Evolutionary conservation across 371 early-diverging fungal species (phyloP).

Genomic region (Apophysomyces sp.): DNA sequence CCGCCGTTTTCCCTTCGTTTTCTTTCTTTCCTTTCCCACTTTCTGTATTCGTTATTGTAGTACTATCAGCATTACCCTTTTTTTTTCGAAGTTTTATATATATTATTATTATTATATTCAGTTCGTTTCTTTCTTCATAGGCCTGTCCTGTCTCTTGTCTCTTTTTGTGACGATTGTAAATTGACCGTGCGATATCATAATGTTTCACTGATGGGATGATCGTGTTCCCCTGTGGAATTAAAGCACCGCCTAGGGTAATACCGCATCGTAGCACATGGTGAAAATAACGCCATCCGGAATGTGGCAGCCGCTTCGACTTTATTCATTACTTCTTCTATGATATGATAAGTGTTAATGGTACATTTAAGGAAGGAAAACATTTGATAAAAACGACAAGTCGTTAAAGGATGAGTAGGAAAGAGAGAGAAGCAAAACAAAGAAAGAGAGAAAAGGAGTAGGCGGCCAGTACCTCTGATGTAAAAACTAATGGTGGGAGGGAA

Average conservation of each 20-base stretch:
- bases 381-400: neutral
- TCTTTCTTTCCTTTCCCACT: neutral
- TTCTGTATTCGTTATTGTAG: constrained; percentile 5
- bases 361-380: neutral
- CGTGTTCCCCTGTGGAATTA: neutral
- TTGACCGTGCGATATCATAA: too few relatives aligned
- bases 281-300: too few relatives aligned
- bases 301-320: neutral
- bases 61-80: neutral
- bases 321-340: neutral
- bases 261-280: too few relatives aligned
- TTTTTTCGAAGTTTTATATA: neutral
- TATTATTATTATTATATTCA: neutral
- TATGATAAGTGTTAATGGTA: neutral
- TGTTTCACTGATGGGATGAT: too few relatives aligned
- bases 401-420: neutral
- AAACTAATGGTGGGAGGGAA: neutral
- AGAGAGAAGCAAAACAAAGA: neutral
- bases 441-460: neutral
- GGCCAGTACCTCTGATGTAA: neutral
- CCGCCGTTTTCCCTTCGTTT: neutral
- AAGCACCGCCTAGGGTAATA: neutral
- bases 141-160: neutral
- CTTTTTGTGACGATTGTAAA: neutral
- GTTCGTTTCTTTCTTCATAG: neutral